phyloP scores from a whole-genome alignment of 2,329 filamentous ascomycete species.

The Leptographium procerum region DNA sequence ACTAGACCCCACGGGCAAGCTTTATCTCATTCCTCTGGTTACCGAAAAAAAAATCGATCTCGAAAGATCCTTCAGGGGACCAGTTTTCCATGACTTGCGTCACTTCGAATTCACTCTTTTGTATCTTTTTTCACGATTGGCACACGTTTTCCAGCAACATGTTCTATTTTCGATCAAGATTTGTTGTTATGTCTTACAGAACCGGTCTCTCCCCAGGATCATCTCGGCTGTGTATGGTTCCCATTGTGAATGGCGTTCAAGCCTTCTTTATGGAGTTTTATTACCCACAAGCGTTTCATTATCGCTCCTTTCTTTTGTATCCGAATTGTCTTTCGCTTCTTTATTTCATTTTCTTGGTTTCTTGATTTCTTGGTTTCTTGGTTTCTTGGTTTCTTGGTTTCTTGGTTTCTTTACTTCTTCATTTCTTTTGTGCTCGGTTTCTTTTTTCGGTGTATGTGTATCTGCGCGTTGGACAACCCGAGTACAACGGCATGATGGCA shows the following conservation, averaged over 20 bases:
- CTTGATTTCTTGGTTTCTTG: too few species aligned
- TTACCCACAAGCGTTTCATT: background rate
- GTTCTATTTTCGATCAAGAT: slow-evolving; percentile 3
- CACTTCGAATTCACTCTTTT: background rate
- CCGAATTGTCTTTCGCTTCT: background rate
- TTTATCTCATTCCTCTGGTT: too few species aligned
- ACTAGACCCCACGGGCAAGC: background rate
- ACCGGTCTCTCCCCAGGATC: slow-evolving; percentile 4
- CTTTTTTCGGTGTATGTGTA: background rate
- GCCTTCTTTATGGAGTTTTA: background rate
- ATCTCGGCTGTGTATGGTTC: slow-evolving; percentile 8
- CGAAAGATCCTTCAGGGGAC: background rate
- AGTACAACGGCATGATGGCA: background rate
- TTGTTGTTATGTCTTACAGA: slow-evolving; percentile 2
- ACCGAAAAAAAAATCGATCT: background rate
- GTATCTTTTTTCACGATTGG: background rate
- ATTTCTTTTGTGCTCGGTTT: slow-evolving; percentile 1
- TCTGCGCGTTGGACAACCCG: background rate
- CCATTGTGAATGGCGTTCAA: slow-evolving; percentile 8
- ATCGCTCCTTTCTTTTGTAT: background rate
- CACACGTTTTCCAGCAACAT: slow-evolving; percentile 10
- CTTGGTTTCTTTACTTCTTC: background rate
- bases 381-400: too few species aligned
- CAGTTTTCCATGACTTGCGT: background rate
- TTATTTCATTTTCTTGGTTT: background rate